Base-by-base conservation (phyloP, 805 yeast species). In the Clavispora asparagi region DNA sequence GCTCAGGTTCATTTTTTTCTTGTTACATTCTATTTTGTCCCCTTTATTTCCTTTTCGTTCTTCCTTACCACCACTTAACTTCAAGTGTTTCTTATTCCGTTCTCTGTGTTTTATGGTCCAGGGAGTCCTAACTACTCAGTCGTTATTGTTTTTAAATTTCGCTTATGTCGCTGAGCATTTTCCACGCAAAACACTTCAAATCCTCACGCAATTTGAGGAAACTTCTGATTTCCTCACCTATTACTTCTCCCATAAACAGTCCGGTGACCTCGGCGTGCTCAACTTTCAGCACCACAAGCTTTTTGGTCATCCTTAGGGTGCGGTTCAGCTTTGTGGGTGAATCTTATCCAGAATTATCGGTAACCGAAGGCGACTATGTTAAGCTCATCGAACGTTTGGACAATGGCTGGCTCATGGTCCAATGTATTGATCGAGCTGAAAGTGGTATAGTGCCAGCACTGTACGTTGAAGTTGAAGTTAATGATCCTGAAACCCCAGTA, bases 351-450 rank as follows among this genome's bases (percentile, higher is more conserved):
- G 74, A 71, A 43, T 48, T 71, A 26, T 48, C 59, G 9, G 58
- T 67, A 4, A 47, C 46, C 8, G 47, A 60, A 13, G 56, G 59
- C 6, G 70, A 67, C 12, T 63, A 61, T 49, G 53, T 69, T 31
- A 63, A 62, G 45, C 51, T 70, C 12, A 30, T 70, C 5, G 63
- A 65, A 19, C 55, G 69, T 27, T 66, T 64, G 3, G 74, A 73
- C 2, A 67, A 68, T 49, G 76, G 75, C 23, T 70, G 74, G 75
- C 45, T 71, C 25, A 47, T 55, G 33, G 74, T 70, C 3, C 63
- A 62, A 46, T 47, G 51, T 16, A 48, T 70, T 25, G 63, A 60
- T 37, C 50, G 57, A 12, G 48, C 45, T 23, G 47, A 46, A 9
- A 53, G 49, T 29, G 76, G 76, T 0, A 52, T 64, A 5, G 63